phyloP scores from a whole-genome alignment of 176 grass and related monocot genomes.

The Poa pratensis region DNA sequence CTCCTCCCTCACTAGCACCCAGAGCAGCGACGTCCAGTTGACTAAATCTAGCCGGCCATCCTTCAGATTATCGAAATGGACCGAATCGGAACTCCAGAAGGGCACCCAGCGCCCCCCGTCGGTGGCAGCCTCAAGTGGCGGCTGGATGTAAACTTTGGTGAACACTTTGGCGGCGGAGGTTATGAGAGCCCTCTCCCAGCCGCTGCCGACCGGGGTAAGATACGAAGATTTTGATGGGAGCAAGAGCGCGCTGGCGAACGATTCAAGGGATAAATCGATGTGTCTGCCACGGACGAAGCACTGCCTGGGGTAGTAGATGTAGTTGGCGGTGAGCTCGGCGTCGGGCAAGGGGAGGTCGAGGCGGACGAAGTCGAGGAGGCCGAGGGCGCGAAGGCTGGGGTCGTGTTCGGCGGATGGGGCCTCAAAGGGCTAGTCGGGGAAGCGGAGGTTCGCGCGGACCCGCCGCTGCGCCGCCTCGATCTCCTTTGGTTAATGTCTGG shows the following conservation, averaged over 20 bases:
- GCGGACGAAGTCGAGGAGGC: conserved; percentile 4
- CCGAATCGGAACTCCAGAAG: no score
- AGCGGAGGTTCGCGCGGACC: conserved; percentile 10
- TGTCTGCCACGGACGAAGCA: background rate
- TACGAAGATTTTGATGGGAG: background rate
- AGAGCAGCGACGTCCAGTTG: background rate
- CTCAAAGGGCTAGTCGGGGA: background rate
- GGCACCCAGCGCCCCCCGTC: no score
- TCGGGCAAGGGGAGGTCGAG: background rate
- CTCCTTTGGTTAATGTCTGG: background rate
- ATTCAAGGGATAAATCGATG: background rate
- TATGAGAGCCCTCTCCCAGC: background rate
- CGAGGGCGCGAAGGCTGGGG: background rate
- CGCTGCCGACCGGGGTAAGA: background rate
- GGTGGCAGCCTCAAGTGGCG: background rate
- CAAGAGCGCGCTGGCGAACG: background rate
- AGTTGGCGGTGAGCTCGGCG: background rate
- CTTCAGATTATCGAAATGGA: no score
- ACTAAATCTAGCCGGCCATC: no score
- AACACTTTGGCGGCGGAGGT: background rate
- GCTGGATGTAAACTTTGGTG: background rate
- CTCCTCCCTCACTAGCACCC: background rate
- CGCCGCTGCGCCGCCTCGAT: background rate
- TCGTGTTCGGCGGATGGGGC: background rate
- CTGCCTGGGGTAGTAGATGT: no score